phyloP scores from a whole-genome alignment of 192 early-diverging fungal genomes.

The Jimgerdemannia lactiflua region DNA sequence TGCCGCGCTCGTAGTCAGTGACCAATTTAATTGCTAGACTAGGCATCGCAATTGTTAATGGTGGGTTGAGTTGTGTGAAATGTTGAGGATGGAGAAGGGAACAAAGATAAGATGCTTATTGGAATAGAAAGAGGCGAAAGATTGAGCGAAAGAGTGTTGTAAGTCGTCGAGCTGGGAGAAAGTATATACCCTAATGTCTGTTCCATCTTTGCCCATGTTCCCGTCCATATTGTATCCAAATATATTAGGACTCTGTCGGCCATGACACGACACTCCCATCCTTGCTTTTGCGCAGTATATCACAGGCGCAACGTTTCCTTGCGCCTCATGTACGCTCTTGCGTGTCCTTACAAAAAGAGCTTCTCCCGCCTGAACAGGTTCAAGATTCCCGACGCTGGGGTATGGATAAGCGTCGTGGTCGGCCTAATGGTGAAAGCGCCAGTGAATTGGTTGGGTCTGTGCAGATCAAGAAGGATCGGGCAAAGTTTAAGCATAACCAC shows the following conservation, averaged over 20 bases:
- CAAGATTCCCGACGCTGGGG: background rate
- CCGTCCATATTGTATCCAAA: background rate
- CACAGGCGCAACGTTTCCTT: conserved; percentile 39
- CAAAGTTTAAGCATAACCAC: background rate
- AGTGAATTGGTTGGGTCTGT: background rate
- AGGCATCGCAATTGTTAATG: conserved; percentile 18
- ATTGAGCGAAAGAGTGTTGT: no score
- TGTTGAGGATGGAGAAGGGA: background rate
- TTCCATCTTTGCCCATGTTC: background rate
- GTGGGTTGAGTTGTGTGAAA: conserved; percentile 6
- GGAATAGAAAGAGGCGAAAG: no score
- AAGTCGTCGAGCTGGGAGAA: no score
- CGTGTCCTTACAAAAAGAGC: conserved; percentile 31
- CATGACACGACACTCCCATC: conserved; percentile 27
- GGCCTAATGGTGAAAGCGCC: background rate
- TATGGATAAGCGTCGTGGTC: no score
- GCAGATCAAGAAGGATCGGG: background rate
- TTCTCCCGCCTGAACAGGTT: background rate
- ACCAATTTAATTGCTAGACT: background rate
- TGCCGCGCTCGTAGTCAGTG: conserved; percentile 25
- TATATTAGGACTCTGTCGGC: conserved; percentile 42
- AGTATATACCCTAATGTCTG: background rate
- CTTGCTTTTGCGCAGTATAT: conserved; percentile 44
- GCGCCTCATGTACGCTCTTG: conserved; percentile 47
- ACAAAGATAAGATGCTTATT: background rate